These are phyloP conservation scores for Arachis stenosperma DNA, from an alignment of 306 rosid species.

Conservation along the genomic window DNA sequence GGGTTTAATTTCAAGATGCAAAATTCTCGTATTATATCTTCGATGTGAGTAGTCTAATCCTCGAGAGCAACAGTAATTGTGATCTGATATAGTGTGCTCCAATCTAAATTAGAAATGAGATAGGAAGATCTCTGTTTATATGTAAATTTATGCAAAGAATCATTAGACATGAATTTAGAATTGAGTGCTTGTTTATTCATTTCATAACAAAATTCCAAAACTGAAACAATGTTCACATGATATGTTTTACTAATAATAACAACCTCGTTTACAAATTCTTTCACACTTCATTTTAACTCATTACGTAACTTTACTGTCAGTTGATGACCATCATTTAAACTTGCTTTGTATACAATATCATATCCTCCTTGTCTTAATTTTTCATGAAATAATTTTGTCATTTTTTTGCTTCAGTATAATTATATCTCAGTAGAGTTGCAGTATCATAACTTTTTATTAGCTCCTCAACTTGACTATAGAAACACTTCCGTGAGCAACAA, in stretches of 20 bases:
- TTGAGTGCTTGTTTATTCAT: slow-evolving; percentile 44
- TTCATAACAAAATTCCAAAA: slow-evolving; percentile 47
- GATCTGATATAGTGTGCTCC: neutral
- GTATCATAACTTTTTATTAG: neutral
- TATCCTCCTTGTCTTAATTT: slow-evolving; percentile 50
- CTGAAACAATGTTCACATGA: slow-evolving; percentile 51
- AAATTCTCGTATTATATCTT: no score
- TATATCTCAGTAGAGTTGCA: neutral
- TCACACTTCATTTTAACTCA: slow-evolving; percentile 36
- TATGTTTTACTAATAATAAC: slow-evolving; percentile 48
- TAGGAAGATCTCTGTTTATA: neutral
- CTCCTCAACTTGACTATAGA: neutral
- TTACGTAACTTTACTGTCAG: slow-evolving; percentile 47
- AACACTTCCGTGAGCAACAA: no score
- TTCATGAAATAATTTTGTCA: slow-evolving; percentile 42
- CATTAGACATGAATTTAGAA: slow-evolving; percentile 51
- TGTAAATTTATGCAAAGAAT: slow-evolving; percentile 50
- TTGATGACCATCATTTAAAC: slow-evolving; percentile 36
- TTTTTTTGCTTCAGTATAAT: slow-evolving; percentile 1
- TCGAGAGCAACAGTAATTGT: no score
- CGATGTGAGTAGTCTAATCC: no score
- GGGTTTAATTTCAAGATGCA: no score
- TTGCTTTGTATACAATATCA: slow-evolving; percentile 51
- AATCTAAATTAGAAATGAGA: slow-evolving; percentile 32
- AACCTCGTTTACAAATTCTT: slow-evolving; percentile 56